phyloP scores from a whole-genome alignment of 2,329 filamentous ascomycete genomes.

The Paraphoma chrysanthemicola region DNA sequence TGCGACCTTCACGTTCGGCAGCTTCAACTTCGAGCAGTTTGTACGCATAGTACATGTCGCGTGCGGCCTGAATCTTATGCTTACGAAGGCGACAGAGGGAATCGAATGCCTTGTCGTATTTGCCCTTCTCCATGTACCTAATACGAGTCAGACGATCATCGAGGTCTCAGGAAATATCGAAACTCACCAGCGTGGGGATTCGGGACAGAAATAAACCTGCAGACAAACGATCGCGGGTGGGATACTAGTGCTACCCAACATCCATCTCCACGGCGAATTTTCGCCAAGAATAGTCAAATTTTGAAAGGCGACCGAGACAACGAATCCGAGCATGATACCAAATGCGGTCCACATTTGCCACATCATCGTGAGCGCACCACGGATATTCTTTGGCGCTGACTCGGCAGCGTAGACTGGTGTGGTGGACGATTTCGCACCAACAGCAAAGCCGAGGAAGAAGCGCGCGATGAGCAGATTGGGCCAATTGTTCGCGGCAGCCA shows the following conservation, averaged over 20 bases:
- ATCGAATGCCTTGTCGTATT: slow-evolving; percentile 39
- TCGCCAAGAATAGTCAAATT: slow-evolving; percentile 32
- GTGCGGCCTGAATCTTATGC: slow-evolving; percentile 60
- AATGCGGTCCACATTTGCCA: slow-evolving; percentile 57
- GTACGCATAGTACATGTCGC: slow-evolving; percentile 62
- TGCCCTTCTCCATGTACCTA: slow-evolving; percentile 45
- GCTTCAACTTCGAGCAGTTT: slow-evolving; percentile 46
- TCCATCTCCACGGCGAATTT: slow-evolving; percentile 41
- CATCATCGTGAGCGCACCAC: slow-evolving; percentile 60
- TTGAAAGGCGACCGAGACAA: slow-evolving; percentile 39
- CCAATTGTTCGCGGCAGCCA: slow-evolving; percentile 40
- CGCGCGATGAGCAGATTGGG: slow-evolving; percentile 40
- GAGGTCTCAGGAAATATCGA: background rate
- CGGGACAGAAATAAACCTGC: slow-evolving; percentile 41
- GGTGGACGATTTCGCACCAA: slow-evolving; percentile 46
- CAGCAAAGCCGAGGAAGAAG: slow-evolving; percentile 42
- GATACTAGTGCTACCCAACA: slow-evolving; percentile 41
- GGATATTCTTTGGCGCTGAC: slow-evolving; percentile 56
- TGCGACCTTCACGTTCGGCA: slow-evolving; percentile 41
- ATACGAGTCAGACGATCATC: background rate
- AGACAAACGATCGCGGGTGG: slow-evolving; percentile 39
- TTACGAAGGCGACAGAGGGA: slow-evolving; percentile 60
- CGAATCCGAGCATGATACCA: slow-evolving; percentile 44
- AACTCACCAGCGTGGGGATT: slow-evolving; percentile 37
- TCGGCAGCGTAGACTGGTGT: slow-evolving; percentile 58